Evolutionary conservation across 768 basidiomycete genomes (phyloP).

Genomic region (Hortiboletus flavorubellus): DNA sequence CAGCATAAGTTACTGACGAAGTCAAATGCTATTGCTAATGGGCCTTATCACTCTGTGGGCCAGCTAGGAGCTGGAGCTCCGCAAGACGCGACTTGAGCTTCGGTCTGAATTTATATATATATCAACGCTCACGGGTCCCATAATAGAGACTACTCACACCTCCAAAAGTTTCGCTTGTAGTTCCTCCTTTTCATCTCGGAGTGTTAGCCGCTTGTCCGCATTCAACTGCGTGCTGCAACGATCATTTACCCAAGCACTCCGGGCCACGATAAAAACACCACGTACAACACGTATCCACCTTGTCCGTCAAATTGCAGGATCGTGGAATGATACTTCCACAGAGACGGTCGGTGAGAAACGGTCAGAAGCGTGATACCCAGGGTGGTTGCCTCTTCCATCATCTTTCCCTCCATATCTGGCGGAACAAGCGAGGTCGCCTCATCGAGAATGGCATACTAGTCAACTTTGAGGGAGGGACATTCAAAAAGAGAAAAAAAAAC

Average conservation of each 20-base stretch:
- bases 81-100: constrained; percentile 76
- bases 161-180: constrained; percentile 83
- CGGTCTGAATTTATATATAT: constrained; percentile 44
- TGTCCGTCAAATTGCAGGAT: constrained; percentile 92
- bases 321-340: constrained; percentile 90
- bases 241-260: background rate
- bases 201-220: constrained; percentile 81
- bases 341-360: constrained; percentile 90
- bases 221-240: constrained; percentile 74
- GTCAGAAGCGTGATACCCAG: constrained; percentile 91
- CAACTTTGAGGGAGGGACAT: background rate
- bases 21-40: background rate
- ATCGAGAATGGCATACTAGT: constrained; percentile 91
- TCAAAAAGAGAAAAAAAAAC: constrained; percentile 15
- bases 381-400: constrained; percentile 90
- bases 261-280: constrained; percentile 12
- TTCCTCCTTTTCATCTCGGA: constrained; percentile 93
- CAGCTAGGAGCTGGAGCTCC: constrained; percentile 52
- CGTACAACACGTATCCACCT: constrained; percentile 93
- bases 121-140: background rate
- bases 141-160: constrained; percentile 53
- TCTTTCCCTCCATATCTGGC: constrained; percentile 84
- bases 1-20: too few species aligned
- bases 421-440: constrained; percentile 96
- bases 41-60: constrained; percentile 12